These are phyloP conservation scores for Aspergillus coremiiformis DNA, from an alignment of 495 filamentous ascomycete genomes.

Conservation along the genomic window DNA sequence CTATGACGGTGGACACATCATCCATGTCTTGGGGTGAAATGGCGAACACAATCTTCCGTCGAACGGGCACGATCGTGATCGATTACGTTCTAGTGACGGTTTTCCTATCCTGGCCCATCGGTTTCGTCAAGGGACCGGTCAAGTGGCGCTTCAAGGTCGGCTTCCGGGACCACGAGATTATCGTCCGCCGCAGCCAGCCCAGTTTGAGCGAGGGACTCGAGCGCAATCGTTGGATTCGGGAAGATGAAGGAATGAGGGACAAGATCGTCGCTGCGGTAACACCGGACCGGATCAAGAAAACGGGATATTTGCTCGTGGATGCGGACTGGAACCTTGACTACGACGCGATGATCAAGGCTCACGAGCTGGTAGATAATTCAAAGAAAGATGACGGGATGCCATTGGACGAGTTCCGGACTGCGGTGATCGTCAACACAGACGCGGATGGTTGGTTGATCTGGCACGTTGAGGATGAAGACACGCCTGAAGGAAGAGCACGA, in stretches of 20 bases:
- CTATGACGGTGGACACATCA: slow-evolving; percentile 49
- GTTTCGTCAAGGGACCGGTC: slow-evolving; percentile 59
- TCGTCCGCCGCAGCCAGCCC: slow-evolving; percentile 58
- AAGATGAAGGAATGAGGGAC: slow-evolving; percentile 41
- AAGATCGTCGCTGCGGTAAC: slow-evolving; percentile 57
- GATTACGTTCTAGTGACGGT: slow-evolving; percentile 65
- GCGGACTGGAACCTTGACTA: slow-evolving; percentile 79
- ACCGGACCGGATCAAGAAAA: slow-evolving; percentile 57
- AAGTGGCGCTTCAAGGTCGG: slow-evolving; percentile 64
- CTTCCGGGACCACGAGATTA: slow-evolving; percentile 63
- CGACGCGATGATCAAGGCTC: slow-evolving; percentile 60
- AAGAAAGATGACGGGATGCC: slow-evolving; percentile 42
- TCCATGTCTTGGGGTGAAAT: slow-evolving; percentile 44
- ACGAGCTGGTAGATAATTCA: slow-evolving; percentile 46
- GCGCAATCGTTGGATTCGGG: slow-evolving; percentile 38
- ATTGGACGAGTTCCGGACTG: slow-evolving; percentile 50
- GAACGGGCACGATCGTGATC: slow-evolving; percentile 53
- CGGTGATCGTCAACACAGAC: slow-evolving; percentile 59
- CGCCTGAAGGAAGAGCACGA: slow-evolving; percentile 42
- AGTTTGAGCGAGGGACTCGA: slow-evolving; percentile 29
- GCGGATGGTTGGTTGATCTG: slow-evolving; percentile 59
- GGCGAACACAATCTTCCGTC: slow-evolving; percentile 39
- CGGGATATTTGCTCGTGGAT: slow-evolving; percentile 72
- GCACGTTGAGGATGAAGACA: slow-evolving; percentile 46
- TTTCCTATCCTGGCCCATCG: slow-evolving; percentile 66